Evolutionary conservation across 345 rosid species (phyloP), one percentile per base, ranked within the genome.

Genomic region (Litchi chinensis): DNA sequence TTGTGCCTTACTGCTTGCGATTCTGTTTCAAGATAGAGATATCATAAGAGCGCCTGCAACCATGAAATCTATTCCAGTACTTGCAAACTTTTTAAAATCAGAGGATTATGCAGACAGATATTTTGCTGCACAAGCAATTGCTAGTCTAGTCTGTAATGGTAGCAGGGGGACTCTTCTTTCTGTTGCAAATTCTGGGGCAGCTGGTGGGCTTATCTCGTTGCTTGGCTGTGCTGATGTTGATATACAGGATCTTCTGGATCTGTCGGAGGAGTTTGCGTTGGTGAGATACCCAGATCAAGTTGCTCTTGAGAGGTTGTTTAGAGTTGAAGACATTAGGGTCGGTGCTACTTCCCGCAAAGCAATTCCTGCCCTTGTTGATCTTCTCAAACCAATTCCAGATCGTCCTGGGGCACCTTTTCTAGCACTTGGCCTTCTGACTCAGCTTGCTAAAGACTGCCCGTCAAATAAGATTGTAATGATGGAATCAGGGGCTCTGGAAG

Each of bases 341-440:
- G 99, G 99, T 73, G 98, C 99, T 80, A 92, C 98, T 79, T 97
- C 99, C 74, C 89, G 99, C 59, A 97, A 97, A 86, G 92, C 98
- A 65, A 93, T 97, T 79, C 99, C 99, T 64, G 93, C 92, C 57
- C 96, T 97, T 68, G 99, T 97, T 78, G 99, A 97, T 83, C 91
- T 97, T 74, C 97, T 97, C 69, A 97, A 97, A 78, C 99, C 99
- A 65, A 97, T 97, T 87, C 99, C 99, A 64, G 99, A 93, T 85
- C 98, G 98, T 54, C 99, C 99, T 7, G 95, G 98, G 74, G 99
- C 99, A 79, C 99, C 99, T 67, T 89, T 87, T 82, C 95, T 97
- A 70, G 89, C 98, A 69, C 90, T 97, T 62, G 91, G 95, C 63
- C 89, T 93, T 86, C 87, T 97, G 85, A 97, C 90, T 77, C 98